Conservation (phyloP, 768 basidiomycete genomes). For the Termitomyces sp. region DNA sequence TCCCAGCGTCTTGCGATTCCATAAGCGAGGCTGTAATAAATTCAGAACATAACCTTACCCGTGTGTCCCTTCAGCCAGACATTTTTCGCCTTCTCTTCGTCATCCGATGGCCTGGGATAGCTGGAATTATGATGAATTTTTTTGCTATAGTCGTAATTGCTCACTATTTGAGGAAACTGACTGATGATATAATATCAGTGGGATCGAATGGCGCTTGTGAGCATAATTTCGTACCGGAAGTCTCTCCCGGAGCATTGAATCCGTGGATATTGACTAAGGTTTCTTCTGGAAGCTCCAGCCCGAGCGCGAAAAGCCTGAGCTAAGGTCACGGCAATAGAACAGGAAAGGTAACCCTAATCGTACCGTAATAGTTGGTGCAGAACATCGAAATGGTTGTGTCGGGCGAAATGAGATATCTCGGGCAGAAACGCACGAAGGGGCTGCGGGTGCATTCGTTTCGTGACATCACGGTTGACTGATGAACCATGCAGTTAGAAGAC, state of each 20-base stretch:
- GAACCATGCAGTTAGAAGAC: background rate
- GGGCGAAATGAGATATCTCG: slow-evolving; percentile 32
- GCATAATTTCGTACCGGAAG: slow-evolving; percentile 24
- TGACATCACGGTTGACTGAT: slow-evolving; percentile 32
- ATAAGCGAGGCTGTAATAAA: no score
- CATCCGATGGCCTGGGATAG: no score
- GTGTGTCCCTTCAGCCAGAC: no score
- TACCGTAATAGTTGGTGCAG: slow-evolving; percentile 34
- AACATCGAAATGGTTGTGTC: slow-evolving; percentile 34
- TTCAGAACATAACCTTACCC: no score
- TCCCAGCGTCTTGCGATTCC: no score
- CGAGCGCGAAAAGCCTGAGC: slow-evolving; percentile 32
- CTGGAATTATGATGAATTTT: no score
- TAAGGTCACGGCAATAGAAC: background rate
- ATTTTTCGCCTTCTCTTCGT: no score
- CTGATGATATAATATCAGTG: background rate
- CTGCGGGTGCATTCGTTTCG: slow-evolving; percentile 28
- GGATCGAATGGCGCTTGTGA: background rate
- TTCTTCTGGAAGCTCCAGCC: slow-evolving; percentile 44
- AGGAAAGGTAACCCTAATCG: background rate
- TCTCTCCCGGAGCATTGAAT: slow-evolving; percentile 32
- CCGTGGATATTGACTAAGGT: slow-evolving; percentile 37
- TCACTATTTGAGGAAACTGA: no score
- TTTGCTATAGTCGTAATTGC: no score
- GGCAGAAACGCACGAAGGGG: slow-evolving; percentile 31